Conservation (phyloP, 2,329 filamentous ascomycete species). For the Daldinia eschscholtzii region DNA sequence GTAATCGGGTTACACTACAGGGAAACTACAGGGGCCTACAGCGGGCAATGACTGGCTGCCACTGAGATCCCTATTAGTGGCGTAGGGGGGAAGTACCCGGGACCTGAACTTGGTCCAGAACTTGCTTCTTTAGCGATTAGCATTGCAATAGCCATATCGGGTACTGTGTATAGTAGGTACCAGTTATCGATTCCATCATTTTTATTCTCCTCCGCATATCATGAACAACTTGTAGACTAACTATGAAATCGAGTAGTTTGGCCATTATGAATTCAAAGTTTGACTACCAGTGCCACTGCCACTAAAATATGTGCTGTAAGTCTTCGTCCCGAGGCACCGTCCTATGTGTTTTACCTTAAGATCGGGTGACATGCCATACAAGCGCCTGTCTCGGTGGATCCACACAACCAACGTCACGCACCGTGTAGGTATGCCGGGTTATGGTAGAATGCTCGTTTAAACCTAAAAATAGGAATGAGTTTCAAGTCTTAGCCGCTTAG, state of each 20-base stretch:
- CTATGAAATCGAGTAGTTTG: neutral
- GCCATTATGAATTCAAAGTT: neutral
- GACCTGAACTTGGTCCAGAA: conserved; percentile 18
- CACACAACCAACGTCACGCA: conserved; percentile 14
- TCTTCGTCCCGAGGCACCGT: neutral
- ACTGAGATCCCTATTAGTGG: conserved; percentile 35
- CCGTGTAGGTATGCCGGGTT: conserved; percentile 1
- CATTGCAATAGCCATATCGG: conserved; percentile 34
- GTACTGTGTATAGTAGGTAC: conserved; percentile 11
- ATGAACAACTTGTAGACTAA: neutral
- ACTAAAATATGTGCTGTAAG: neutral
- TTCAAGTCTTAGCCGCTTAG: conserved; percentile 6
- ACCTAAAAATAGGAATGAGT: conserved; percentile 5
- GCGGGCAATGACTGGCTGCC: conserved; percentile 26
- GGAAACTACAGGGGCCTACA: conserved; percentile 28
- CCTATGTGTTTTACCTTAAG: conserved; percentile 21
- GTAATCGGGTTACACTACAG: conserved; percentile 39
- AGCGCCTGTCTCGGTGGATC: conserved; percentile 12
- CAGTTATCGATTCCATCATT: conserved; percentile 6
- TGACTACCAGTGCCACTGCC: neutral
- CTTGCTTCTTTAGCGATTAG: conserved; percentile 15
- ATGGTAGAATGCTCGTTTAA: neutral
- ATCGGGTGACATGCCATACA: conserved; percentile 21
- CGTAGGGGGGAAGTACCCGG: conserved; percentile 15
- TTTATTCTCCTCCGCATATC: neutral